Evolutionary conservation across 441 rosid genomes (phyloP), one percentile per base, ranked within the genome.

Genomic region (Omphalea diandra): DNA sequence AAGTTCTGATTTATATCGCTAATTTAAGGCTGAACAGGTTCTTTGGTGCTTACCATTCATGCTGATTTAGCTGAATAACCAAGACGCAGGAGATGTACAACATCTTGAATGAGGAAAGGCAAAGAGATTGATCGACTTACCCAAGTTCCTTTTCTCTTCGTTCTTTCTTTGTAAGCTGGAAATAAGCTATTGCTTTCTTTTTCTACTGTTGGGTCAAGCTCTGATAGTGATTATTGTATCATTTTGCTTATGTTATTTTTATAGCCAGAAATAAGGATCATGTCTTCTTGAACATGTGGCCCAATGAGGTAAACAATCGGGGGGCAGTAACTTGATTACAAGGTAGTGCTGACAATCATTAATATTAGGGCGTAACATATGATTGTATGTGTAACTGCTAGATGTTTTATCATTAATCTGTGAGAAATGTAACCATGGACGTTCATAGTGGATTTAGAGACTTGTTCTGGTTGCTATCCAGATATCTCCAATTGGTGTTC

Each of bases 1-100:
- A 61, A 59, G 55, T 68, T 75, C 71, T 79, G 67, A 47, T 71
- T 64, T 67, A 65, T 38, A 68, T 46, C 61, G 60, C 77, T 71
- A 69, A 76, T 78, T 70, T 68, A 75, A 43, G 75, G 33, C n/a
- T 56, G 72, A 63, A 62, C 65, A 36, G 43, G 72, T 54, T 69
- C 36, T 31, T 35, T 3, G 17, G 72, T 62, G 70, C 32, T 75
- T 60, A 22, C 70, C 18, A 18, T 53, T 41, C 69, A 69, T 58
- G 65, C 43, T 72, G 65, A 55, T 70, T 56, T 74, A 50, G 63
- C 41, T 56, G 58, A n/a, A 36, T 56, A 67, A 77, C 71, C 57
- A 62, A 64, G 20, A 68, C 17, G 36, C 9, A 14, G 29, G 68
- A 54, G 15, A 44, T 41, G 41, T 15, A 36, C 52, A 56, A 68